Evolutionary conservation across 805 yeast species (phyloP).

Genomic region (Metschnikowia koreensis): DNA sequence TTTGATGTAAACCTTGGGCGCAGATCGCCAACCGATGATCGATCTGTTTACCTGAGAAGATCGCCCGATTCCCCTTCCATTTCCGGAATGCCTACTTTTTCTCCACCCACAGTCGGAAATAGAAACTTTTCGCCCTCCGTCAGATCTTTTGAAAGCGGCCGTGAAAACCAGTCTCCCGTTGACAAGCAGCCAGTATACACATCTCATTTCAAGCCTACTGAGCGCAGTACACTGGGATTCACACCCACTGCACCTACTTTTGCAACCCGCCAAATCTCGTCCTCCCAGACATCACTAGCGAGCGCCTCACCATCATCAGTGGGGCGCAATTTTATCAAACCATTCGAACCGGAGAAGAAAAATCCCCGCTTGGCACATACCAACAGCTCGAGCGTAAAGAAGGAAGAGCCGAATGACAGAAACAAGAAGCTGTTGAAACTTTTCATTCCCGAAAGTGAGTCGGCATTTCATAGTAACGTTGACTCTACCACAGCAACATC

Average conservation of each 20-base stretch:
- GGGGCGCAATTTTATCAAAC: conserved; percentile 1
- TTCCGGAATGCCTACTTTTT: not conserved
- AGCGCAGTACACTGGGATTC: not conserved
- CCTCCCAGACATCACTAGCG: conserved; percentile 3
- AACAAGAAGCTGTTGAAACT: conserved; percentile 17
- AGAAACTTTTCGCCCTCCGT: not conserved
- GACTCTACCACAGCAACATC: not conserved
- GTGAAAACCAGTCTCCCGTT: not conserved
- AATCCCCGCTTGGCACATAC: conserved; percentile 2
- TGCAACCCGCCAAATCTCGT: not conserved
- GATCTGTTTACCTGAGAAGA: not conserved
- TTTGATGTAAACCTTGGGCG: conserved; percentile 47
- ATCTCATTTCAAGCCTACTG: conserved; percentile 1
- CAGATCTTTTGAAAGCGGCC: not conserved
- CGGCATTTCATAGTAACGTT: not conserved
- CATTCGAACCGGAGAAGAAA: conserved; percentile 5
- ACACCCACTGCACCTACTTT: not conserved
- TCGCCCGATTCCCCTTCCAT: conserved; percentile 2
- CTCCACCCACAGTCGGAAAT: not conserved
- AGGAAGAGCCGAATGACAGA: conserved; percentile 1
- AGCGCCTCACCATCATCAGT: not conserved
- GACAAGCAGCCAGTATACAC: not conserved
- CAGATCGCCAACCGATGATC: conserved; percentile 5
- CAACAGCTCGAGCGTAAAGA: not conserved
- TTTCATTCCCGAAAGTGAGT: conserved; percentile 12